These are phyloP conservation scores for Hypoxylon lienhwacheense DNA, from an alignment of 495 filamentous ascomycete genomes.

Conservation along the genomic window DNA sequence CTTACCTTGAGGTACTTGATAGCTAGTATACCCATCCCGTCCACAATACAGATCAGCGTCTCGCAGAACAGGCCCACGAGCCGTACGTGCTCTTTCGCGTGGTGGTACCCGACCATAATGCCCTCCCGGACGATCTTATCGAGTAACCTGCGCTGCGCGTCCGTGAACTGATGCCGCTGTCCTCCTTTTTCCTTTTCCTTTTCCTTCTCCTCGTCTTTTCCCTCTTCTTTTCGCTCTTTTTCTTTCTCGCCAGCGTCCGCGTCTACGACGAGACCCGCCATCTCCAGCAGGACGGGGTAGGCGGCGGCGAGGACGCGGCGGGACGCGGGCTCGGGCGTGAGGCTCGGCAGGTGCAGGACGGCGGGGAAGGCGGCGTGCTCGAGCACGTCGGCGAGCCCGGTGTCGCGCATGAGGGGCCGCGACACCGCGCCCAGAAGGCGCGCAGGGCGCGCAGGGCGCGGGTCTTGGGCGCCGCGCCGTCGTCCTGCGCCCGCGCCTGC, in stretches of 20 bases:
- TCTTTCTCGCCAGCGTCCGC: neutral
- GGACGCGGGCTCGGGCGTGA: conserved; percentile 75
- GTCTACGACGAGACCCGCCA: conserved; percentile 50
- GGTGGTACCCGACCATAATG: conserved; percentile 56
- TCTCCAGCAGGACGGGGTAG: conserved; percentile 65
- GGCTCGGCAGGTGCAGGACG: conserved; percentile 71
- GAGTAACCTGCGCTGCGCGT: conserved; percentile 42
- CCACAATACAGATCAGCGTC: conserved; percentile 56
- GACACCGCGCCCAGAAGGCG: conserved; percentile 62
- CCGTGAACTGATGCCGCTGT: conserved; percentile 18
- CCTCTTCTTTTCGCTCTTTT: neutral
- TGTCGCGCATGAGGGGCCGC: conserved; percentile 60
- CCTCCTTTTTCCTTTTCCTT: neutral
- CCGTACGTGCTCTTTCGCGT: conserved; percentile 52
- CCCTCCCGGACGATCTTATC: conserved; percentile 60
- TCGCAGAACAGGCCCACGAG: conserved; percentile 62
- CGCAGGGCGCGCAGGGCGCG: conserved; percentile 62
- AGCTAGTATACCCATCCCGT: conserved; percentile 65
- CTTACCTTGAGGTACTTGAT: conserved; percentile 74
- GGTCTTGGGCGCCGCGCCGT: conserved; percentile 44
- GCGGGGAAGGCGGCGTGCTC: conserved; percentile 74
- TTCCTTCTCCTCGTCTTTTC: neutral
- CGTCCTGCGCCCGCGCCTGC: too few species aligned
- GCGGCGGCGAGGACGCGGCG: conserved; percentile 64
- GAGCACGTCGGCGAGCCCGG: conserved; percentile 78